Evolutionary conservation across 345 rosid species (phyloP).

Genomic region (Eucalyptus coolabah): DNA sequence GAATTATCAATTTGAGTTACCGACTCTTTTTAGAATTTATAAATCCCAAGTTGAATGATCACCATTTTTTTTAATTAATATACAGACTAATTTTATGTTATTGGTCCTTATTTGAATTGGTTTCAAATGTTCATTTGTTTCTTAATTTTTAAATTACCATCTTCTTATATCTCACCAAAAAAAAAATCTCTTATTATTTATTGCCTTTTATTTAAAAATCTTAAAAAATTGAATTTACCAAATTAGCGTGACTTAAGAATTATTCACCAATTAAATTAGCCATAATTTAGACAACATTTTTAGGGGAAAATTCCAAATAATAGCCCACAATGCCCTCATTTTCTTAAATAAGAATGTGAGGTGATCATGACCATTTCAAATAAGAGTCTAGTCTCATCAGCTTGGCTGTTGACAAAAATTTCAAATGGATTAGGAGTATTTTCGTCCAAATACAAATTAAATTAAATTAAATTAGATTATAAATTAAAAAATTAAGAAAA

Average conservation of each 20-base stretch:
- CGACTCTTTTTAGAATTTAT: not conserved
- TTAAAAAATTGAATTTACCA: constrained; percentile 1
- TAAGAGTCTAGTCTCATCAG: too few species aligned
- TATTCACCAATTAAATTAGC: not conserved
- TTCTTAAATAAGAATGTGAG: fast-evolving
- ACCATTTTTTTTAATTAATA: not conserved
- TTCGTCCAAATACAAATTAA: too few species aligned
- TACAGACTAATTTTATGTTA: not conserved
- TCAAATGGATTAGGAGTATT: too few species aligned
- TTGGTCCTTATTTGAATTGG: not conserved
- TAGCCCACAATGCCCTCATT: fast-evolving
- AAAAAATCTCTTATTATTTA: not conserved
- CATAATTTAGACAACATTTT: too few species aligned
- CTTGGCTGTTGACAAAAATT: too few species aligned
- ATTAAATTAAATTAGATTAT: too few species aligned
- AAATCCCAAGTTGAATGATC: not conserved
- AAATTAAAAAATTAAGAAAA: too few species aligned
- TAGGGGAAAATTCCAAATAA: fast-evolving
- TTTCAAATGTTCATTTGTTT: not conserved
- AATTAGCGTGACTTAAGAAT: not conserved
- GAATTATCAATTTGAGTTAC: not conserved
- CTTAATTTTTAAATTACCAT: not conserved
- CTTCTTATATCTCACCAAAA: not conserved
- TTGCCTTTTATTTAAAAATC: not conserved
- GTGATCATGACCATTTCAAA: fast-evolving